Evolutionary conservation across 257 asterid species (phyloP), one percentile per base, ranked within the genome.

Genomic region (Jaltomata sinuosa): DNA sequence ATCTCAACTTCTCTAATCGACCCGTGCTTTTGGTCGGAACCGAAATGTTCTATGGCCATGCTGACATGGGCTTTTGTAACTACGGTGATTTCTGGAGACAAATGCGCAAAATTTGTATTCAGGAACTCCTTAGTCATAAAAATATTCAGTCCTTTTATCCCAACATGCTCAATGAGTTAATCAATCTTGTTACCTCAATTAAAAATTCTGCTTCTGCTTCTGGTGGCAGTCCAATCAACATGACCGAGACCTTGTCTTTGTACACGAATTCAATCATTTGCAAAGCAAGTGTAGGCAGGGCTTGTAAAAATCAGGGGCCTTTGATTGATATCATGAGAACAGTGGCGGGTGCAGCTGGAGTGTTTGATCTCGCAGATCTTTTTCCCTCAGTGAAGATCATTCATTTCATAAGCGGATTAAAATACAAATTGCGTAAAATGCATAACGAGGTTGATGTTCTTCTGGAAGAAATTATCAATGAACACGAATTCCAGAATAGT

Each of bases 11-110:
- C 83, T 40, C 85, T 4, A 34, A 69, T 25, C 80, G 85, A 19
- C 87, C 87, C 0, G 19, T 32, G 34, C 29, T 47, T 64, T 69
- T 81, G 9, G 55, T 40, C 6, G 40, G 55, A 4, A 71, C 16
- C 1, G 80, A 81, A 19, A 22, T 87, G 14, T 59, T 27, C 50
- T 84, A 84, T 54, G 80, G 81, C 21, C 53, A 16, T 31, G 38
- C 79, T 5, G 85, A 87, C 64, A 38, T 87, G 18, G 84, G 36
- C 2, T 81, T 81, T 36, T 36, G 84, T 64, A 83, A 80, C 1
- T 87, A 87, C 11, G 83, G 79, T 16, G 87, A 84, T 19, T 74
- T 57, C 81, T 87, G 89, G 87, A 67, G 81, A 54, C 87, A 84
- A 54, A 84, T 87, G 83, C 87, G 84, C 2, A 84, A 87, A 59